Base-by-base conservation (phyloP, 2,329 filamentous ascomycete genomes). In the Exserohilum turcica region DNA sequence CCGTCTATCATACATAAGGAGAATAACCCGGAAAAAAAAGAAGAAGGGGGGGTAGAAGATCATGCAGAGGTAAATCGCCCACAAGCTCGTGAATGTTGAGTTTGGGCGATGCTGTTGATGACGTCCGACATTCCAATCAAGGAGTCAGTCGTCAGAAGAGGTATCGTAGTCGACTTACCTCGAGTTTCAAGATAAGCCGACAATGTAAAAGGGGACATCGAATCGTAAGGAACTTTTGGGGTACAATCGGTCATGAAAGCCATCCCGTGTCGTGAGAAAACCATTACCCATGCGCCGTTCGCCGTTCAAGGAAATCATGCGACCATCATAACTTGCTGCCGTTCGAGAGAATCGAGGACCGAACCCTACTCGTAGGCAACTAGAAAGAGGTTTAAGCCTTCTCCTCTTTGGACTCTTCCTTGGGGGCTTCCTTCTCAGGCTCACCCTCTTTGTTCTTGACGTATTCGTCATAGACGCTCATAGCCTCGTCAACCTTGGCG, bases 381-480 rank as follows among this genome's bases (percentile, higher is more conserved):
- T 65, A 56, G 49, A 60, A 59, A 55, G 51, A 66, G 70, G 65
- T 57, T 66, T 73, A 76, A 68, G 73, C 73, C 64, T 74, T 73
- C 52, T 81, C 78, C 68, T 80, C 76, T 72, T 81, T 80, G 52
- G 72, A 54, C 50, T 77, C 68, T 56, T 81, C 79, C 55, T 75
- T 74, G 54, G 69, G 56, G 44, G 63, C 66, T 36, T 73, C 72
- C 53, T 75, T 71, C 54, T 72, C 64, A 57, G 63, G 65, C 59
- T 74, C 71, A 67, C 70, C 72, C 56, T 74, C 72, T 76, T 94
- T 91, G 73, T 85, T 86, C 87, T 97, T 97, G 80, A 97, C 88
- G 78, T 99, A 99, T 79, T 99, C 94, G 73, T 99, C 92, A 77
- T 97, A 99, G 69, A 99, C 94, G 66, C 86, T 90, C 74, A 99